phyloP scores from a whole-genome alignment of 1,284 basidiomycete genomes.

The Heterobasidion irregulare region DNA sequence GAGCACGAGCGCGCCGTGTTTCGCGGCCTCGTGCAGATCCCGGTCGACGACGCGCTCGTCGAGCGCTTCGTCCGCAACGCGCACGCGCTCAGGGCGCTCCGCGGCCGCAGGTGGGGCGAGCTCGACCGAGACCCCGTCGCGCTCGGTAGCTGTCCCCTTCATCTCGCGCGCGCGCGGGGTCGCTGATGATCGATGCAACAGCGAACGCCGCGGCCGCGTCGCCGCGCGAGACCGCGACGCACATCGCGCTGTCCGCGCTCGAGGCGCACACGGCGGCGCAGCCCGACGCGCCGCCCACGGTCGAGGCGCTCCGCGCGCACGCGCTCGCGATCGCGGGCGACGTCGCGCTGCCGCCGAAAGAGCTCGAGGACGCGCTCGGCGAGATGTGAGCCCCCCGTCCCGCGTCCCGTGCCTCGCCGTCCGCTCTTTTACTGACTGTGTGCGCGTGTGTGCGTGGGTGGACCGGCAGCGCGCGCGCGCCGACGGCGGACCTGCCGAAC shows the following conservation, averaged over 20 bases:
- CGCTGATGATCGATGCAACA: constrained; percentile 6
- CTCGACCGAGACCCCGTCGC: constrained; percentile 45
- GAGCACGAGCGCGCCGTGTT: constrained; percentile 53
- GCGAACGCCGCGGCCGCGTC: constrained; percentile 17
- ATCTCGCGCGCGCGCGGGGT: background rate
- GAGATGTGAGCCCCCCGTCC: constrained; percentile 69
- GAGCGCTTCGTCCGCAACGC: constrained; percentile 89
- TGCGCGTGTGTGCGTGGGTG: background rate
- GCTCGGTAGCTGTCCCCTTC: constrained; percentile 38
- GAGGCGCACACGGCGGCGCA: constrained; percentile 29
- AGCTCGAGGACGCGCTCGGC: constrained; percentile 55
- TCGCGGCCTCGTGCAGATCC: constrained; percentile 23
- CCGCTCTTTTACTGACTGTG: constrained; percentile 6
- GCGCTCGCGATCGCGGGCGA: constrained; percentile 25
- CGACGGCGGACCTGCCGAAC: constrained; percentile 83
- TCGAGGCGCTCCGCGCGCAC: constrained; percentile 25
- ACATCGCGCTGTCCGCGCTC: constrained; percentile 60
- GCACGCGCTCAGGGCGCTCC: constrained; percentile 72
- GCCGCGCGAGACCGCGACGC: constrained; percentile 51
- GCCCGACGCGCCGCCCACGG: constrained; percentile 21
- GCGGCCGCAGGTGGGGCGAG: constrained; percentile 60
- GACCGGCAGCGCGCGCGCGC: constrained; percentile 59
- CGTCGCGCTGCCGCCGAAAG: constrained; percentile 48
- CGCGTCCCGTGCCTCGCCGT: background rate
- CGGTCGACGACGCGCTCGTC: constrained; percentile 47